Evolutionary conservation across 2,329 filamentous ascomycete species (phyloP), one percentile per base, ranked within the genome.

Genomic region (Falciphora oryzae): DNA sequence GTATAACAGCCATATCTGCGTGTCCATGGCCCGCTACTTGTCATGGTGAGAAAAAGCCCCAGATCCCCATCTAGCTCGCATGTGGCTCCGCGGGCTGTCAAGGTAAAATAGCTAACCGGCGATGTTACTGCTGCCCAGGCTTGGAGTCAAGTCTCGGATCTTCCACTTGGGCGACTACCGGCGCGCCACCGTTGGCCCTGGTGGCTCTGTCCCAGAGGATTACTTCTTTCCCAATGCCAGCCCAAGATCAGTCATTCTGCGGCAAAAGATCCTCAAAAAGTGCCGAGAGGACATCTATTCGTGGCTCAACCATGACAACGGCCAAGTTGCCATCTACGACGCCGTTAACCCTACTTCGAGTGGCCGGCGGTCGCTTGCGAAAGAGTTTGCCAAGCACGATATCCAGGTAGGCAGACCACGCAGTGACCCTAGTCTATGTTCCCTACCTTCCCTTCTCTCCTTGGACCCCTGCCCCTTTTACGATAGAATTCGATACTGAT

Each of bases 191-290:
- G 87, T 98, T 68, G 62, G 62, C n/a, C 93, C 88, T 57, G 92
- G 89, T 18, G 89, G 89, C 65, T 87, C 93, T 65, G 90, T 99
- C 22, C 96, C 95, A 1, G 92, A 97, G 68, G 95, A 99, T 75
- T 99, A 99, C 77, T 99, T 99, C 80, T 97, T 94, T 75, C 90
- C 96, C 31, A 93, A 98, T 73, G 94, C 96, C 32, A 95, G 93
- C 31, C 92, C 94, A 4, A 86, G 91, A 16, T 96, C 95, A 1
- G 91, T 98, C n/a, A 87, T 98, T 69, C 81, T 99, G 62, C 88
- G 95, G 44, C 95, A 98, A 76, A 97, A 97, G 80, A 99, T 99
- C 63, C 82, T 99, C 27, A 97, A 97, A 79, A 96, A 96, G 75
- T 99, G 95, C 71, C 88, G 95, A 66, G 93, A 98, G 74, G 95